Percentiles rank a stretch among this genome's conserved stretches.
These are phyloP conservation scores for Piper longum DNA, from an alignment of 164 flowering plant genomes.

Conservation along the genomic window DNA sequence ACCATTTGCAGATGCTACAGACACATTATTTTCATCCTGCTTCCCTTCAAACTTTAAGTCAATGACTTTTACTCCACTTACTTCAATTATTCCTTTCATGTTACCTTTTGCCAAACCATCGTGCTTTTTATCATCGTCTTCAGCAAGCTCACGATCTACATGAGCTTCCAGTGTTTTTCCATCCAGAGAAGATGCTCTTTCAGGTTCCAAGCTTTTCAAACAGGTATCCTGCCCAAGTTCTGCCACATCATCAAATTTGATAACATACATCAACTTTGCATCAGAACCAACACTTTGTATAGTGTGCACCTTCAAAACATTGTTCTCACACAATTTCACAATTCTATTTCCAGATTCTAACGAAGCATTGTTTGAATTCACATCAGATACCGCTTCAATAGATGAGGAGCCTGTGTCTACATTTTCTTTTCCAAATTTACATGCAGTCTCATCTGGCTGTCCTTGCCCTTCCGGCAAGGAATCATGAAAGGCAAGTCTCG, in stretches of 20 bases:
- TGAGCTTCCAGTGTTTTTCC: slow-evolving; percentile 7
- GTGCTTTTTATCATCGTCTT: slow-evolving; percentile 3
- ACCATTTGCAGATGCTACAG: background rate
- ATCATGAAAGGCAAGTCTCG: slow-evolving; percentile 19
- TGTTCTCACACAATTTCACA: background rate
- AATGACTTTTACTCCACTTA: slow-evolving; percentile 7
- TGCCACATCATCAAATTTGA: slow-evolving; percentile 8
- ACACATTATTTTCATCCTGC: slow-evolving; percentile 1
- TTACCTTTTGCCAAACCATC: slow-evolving; percentile 5
- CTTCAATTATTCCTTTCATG: background rate
- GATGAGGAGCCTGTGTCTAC: slow-evolving; percentile 6
- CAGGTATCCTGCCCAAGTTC: background rate
- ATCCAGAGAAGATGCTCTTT: background rate
- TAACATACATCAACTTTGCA: slow-evolving; percentile 15
- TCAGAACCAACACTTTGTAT: slow-evolving; percentile 14
- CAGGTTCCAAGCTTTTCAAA: slow-evolving; percentile 1
- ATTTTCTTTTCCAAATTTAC: slow-evolving; percentile 20
- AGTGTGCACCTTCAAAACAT: slow-evolving; percentile 10
- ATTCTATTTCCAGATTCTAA: slow-evolving; percentile 10
- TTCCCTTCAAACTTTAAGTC: slow-evolving; percentile 6
- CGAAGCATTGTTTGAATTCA: background rate
- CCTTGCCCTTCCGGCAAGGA: slow-evolving; percentile 7
- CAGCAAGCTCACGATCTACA: slow-evolving; percentile 3
- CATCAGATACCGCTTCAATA: slow-evolving; percentile 5
- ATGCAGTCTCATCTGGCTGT: slow-evolving; percentile 14